phyloP scores from a whole-genome alignment of 2,329 filamentous ascomycete species.

The Penicillium sp. region DNA sequence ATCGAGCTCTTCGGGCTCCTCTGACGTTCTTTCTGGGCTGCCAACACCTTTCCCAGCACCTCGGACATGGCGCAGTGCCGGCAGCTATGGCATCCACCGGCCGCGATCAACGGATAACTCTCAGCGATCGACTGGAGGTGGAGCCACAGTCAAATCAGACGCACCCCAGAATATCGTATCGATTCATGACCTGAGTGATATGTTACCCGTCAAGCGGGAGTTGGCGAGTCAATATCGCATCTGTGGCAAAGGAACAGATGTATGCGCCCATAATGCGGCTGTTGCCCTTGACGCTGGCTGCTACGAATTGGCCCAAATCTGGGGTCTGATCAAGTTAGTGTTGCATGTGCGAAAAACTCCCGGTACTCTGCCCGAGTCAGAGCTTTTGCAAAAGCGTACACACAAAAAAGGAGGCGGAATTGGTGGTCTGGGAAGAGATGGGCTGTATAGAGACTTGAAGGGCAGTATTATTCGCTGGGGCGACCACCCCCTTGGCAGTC shows the following conservation, averaged over 20 bases:
- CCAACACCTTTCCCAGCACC: slow-evolving; percentile 52
- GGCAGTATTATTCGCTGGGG: slow-evolving; percentile 56
- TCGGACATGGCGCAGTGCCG: slow-evolving; percentile 52
- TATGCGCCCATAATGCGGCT: slow-evolving; percentile 79
- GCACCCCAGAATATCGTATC: slow-evolving; percentile 68
- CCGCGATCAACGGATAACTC: slow-evolving; percentile 50
- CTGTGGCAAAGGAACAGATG: slow-evolving; percentile 75
- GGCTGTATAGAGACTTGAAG: slow-evolving; percentile 36
- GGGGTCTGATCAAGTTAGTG: slow-evolving; percentile 77
- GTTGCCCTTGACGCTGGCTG: slow-evolving; percentile 72
- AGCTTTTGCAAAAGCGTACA: slow-evolving; percentile 57
- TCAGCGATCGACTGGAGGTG: slow-evolving; percentile 55
- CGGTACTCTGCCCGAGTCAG: slow-evolving; percentile 60
- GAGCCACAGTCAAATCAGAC: slow-evolving; percentile 51
- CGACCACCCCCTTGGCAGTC: slow-evolving; percentile 55
- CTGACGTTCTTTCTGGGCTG: slow-evolving; percentile 46
- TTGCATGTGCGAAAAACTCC: slow-evolving; percentile 74
- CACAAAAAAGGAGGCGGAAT: slow-evolving; percentile 36
- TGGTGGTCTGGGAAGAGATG: slow-evolving; percentile 35
- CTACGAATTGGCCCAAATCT: slow-evolving; percentile 73
- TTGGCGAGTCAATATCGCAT: slow-evolving; percentile 80
- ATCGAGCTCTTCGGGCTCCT: slow-evolving; percentile 52
- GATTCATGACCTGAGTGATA: slow-evolving; percentile 66
- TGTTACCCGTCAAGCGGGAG: slow-evolving; percentile 75
- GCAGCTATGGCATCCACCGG: slow-evolving; percentile 58